A percentile compares a stretch with the other conserved stretches of the same genome.
Evolutionary conservation across 73 alveolate genomes (phyloP).

Genomic region (Tetrahymena malaccensis): DNA sequence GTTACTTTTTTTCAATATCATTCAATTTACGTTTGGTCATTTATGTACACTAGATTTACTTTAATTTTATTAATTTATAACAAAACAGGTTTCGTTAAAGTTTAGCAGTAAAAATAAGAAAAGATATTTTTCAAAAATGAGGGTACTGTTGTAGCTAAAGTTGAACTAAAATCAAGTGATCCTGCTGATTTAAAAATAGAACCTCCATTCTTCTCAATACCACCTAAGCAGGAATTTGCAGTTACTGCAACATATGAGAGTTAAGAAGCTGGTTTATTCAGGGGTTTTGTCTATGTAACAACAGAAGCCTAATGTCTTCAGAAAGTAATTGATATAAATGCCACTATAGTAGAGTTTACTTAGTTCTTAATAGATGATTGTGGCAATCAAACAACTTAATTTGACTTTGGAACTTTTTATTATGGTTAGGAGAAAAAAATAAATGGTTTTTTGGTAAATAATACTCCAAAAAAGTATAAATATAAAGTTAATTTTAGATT

Average conservation of each 20-base stretch:
- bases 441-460: slow-evolving; percentile 89
- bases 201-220: slow-evolving; percentile 74
- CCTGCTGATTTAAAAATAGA: slow-evolving; percentile 79
- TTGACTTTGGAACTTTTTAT: slow-evolving; percentile 91
- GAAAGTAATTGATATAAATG: slow-evolving; percentile 92
- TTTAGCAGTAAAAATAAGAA: slow-evolving; percentile 71
- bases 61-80: not conserved
- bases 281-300: slow-evolving; percentile 84
- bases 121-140: slow-evolving; percentile 88
- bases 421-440: slow-evolving; percentile 89
- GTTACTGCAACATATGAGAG: slow-evolving; percentile 80
- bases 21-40: not conserved
- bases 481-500: slow-evolving; percentile 78
- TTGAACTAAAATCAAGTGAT: slow-evolving; percentile 70
- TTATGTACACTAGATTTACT: not conserved
- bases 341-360: slow-evolving; percentile 87
- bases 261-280: slow-evolving; percentile 89
- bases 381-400: slow-evolving; percentile 82
- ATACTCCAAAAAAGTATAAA: slow-evolving; percentile 86
- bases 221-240: slow-evolving; percentile 71
- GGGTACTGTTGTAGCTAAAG: slow-evolving; percentile 87
- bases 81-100: slow-evolving; percentile 72
- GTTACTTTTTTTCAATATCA: not conserved
- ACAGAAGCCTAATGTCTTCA: slow-evolving; percentile 87
- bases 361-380: slow-evolving; percentile 51